Evolutionary conservation across 2,329 filamentous ascomycete genomes (phyloP).

Genomic region (Alternaria gansuensis): DNA sequence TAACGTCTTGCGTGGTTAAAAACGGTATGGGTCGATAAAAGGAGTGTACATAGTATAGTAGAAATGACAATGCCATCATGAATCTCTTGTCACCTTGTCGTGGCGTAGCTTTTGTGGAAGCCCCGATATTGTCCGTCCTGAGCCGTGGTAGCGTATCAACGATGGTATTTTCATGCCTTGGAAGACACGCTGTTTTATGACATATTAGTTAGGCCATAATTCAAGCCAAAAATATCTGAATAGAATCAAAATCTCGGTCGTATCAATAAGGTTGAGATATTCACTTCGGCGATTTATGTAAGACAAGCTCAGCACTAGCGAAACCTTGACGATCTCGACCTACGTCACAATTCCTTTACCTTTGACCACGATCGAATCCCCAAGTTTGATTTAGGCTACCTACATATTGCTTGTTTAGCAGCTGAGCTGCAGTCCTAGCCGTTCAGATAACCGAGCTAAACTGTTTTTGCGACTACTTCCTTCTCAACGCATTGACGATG

Average conservation of each 20-base stretch:
- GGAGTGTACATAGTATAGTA: no score
- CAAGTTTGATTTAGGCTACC: background rate
- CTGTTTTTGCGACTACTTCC: background rate
- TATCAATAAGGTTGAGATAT: background rate
- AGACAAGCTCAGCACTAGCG: background rate
- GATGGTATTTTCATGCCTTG: background rate
- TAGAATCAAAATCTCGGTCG: background rate
- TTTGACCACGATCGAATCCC: background rate
- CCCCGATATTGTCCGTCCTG: no score
- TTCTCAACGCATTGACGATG: background rate
- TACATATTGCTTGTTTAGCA: background rate
- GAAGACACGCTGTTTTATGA: background rate
- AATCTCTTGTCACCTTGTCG: no score
- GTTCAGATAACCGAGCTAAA: background rate
- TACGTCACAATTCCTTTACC: conserved; percentile 1
- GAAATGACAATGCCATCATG: no score
- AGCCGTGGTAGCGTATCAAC: background rate
- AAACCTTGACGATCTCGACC: conserved; percentile 3
- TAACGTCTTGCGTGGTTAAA: no score
- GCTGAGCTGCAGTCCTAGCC: background rate
- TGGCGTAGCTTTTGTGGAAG: no score
- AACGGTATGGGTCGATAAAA: no score
- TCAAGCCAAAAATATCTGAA: background rate
- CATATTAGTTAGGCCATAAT: background rate
- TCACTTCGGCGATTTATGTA: background rate